Evolutionary conservation across 495 filamentous ascomycete genomes (phyloP).

Genomic region (Immersiella caudata): DNA sequence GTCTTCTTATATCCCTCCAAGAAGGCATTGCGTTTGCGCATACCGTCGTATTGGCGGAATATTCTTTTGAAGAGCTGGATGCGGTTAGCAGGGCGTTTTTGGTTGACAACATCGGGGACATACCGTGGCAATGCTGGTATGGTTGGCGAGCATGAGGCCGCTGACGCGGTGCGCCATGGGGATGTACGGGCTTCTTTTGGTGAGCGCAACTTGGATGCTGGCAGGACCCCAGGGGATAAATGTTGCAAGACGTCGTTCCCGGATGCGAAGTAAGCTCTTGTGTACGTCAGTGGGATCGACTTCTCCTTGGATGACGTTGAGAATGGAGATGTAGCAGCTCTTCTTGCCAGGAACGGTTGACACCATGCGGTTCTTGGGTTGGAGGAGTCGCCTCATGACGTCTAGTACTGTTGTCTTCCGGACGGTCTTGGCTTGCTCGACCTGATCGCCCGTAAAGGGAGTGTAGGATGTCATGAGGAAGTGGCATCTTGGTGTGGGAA

Average conservation of each 20-base stretch:
- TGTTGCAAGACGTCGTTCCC: constrained; percentile 88
- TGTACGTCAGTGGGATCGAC: constrained; percentile 97
- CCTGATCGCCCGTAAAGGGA: constrained; percentile 91
- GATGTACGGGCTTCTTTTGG: constrained; percentile 94
- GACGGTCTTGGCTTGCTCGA: constrained; percentile 94
- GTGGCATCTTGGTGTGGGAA: constrained; percentile 93
- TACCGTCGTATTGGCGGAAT: constrained; percentile 82
- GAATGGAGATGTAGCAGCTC: constrained; percentile 97
- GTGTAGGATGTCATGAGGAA: constrained; percentile 99
- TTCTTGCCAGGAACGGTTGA: constrained; percentile 93
- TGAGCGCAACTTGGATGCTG: constrained; percentile 94
- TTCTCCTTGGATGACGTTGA: constrained; percentile 98
- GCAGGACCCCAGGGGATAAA: constrained; percentile 99
- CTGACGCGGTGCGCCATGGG: constrained; percentile 89
- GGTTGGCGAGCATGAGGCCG: constrained; percentile 96
- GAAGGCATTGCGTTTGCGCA: constrained; percentile 96
- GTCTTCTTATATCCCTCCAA: constrained; percentile 95
- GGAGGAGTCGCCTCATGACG: constrained; percentile 92
- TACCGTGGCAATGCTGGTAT: constrained; percentile 92
- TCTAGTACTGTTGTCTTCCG: constrained; percentile 97
- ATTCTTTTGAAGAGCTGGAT: constrained; percentile 55
- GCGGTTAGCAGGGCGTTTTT: background rate
- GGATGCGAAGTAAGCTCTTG: constrained; percentile 94
- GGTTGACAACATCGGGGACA: constrained; percentile 25
- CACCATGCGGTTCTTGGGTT: constrained; percentile 99